Evolutionary conservation across 148 eudicot genomes (phyloP), one percentile per base, ranked within the genome.

Genomic region (Rhododendron ferrugineum): DNA sequence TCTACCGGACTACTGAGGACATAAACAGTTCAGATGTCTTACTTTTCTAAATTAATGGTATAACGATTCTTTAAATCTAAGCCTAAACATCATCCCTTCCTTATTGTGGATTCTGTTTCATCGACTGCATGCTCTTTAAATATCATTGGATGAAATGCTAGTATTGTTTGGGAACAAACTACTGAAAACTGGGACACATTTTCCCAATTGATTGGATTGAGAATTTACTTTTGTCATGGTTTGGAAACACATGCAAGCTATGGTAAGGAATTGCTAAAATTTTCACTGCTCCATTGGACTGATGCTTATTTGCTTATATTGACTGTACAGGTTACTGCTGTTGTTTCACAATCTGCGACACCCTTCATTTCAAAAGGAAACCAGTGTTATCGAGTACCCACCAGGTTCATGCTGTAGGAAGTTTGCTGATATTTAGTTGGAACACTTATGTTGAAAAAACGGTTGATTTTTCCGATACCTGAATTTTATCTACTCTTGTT

Each of bases 341-440:
- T 90, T 85, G 96, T 94, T 89, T 90, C 94, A 82, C 98, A 92
- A 90, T 87, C 87, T 30, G 93, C 85, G 11, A 92, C 82, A 60
- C 94, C 98, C 44, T 75, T 92, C 30, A 42, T 84, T 76, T 91
- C 89, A 6, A 91, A 92, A 92, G 98, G 94, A 84, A 89, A 85
- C 84, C 95, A 93, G 77, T 97, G 99, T 88, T 97, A 94, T 90
- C 74, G 91, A 86, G 91, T 92, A 82, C 79, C 92, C n/a, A 72
- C 90, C 85, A 93, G 95, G 98, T 97, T 84, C 86, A 58, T 76
- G 56, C 86, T 13, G 13, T 22, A 47, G 49, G 18, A 18, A 28
- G 40, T 68, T 66, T 70, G 4, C 42, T 16, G 15, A n/a, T 23
- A 62, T 13, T 83, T 47, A 11, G 70, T 86, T 46, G 78, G 64